Percentiles rank a stretch among this genome's conserved stretches.
Evolutionary conservation across 164 flowering plant species (phyloP).

Genomic region (Saururus chinensis): DNA sequence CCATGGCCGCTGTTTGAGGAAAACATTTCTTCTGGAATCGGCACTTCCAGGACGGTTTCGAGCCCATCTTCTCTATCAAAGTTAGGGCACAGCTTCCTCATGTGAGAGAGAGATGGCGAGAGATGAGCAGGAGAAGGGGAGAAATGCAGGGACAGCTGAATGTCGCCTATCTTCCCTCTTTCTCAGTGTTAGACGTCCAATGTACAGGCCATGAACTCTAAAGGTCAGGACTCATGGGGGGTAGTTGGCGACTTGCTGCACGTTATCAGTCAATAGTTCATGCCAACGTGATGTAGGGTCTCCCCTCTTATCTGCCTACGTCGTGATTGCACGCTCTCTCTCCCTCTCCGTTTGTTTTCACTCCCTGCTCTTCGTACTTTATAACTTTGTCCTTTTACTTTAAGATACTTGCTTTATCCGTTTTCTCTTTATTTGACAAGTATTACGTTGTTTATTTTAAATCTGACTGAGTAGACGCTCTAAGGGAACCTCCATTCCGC

Average conservation of each 20-base stretch:
- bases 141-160: not conserved
- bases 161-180: not conserved
- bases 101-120: constrained; percentile 9
- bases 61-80: constrained; percentile 67
- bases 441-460: too few species aligned
- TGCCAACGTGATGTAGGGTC: constrained; percentile 12
- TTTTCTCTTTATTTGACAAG: too few species aligned
- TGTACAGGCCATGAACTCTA: constrained; percentile 7
- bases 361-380: not conserved
- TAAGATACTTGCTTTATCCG: too few species aligned
- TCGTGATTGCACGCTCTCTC: constrained; percentile 28
- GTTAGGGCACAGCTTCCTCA: constrained; percentile 91
- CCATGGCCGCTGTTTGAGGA: constrained; percentile 13
- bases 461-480: too few species aligned
- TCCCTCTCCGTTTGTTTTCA: constrained; percentile 4
- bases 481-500: too few species aligned
- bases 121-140: not conserved
- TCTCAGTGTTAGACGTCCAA: not conserved
- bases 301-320: constrained; percentile 6
- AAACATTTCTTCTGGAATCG: constrained; percentile 82
- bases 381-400: not conserved
- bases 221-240: constrained; percentile 6
- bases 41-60: constrained; percentile 89
- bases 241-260: constrained; percentile 6
- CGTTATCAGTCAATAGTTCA: constrained; percentile 34